Conservation (phyloP, 129 eudicot species). For the Dittrichia graveolens region DNA sequence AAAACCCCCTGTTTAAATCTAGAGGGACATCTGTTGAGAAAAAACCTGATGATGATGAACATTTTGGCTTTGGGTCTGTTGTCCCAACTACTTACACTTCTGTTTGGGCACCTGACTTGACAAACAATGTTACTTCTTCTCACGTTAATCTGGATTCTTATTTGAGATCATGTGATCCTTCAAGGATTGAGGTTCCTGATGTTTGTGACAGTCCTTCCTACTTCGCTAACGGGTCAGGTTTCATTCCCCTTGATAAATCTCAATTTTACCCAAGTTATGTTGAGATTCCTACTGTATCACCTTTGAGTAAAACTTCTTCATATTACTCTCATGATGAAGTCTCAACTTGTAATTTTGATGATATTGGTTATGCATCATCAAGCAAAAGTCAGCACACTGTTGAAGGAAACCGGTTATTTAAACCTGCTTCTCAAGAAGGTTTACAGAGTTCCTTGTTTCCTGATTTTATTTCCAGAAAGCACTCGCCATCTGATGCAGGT, state of each 20-base stretch:
- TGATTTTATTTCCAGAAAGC: constrained; percentile 21
- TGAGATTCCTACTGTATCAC: constrained; percentile 8
- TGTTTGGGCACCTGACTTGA: background rate
- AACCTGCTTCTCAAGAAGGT: constrained; percentile 1
- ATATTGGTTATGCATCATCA: constrained; percentile 26
- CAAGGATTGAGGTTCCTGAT: constrained; percentile 39
- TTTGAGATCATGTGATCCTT: constrained; percentile 32
- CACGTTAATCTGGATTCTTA: constrained; percentile 15
- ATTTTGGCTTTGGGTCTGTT: too few species aligned
- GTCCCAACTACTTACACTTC: too few species aligned
- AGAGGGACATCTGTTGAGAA: too few species aligned
- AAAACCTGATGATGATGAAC: too few species aligned
- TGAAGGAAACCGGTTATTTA: background rate
- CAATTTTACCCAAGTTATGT: constrained; percentile 27
- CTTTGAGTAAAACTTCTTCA: background rate
- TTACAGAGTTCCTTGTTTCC: constrained; percentile 23
- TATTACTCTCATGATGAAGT: constrained; percentile 14
- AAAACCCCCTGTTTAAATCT: too few species aligned
- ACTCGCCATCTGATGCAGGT: constrained; percentile 24
- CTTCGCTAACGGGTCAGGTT: constrained; percentile 20
- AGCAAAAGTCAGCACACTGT: background rate
- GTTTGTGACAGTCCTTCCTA: constrained; percentile 17
- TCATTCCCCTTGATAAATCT: constrained; percentile 27
- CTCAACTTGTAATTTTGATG: constrained; percentile 23
- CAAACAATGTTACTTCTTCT: constrained; percentile 15